These are phyloP conservation scores for Camellia lanceoleosa DNA, from an alignment of 148 eudicot species.

Conservation along the genomic window DNA sequence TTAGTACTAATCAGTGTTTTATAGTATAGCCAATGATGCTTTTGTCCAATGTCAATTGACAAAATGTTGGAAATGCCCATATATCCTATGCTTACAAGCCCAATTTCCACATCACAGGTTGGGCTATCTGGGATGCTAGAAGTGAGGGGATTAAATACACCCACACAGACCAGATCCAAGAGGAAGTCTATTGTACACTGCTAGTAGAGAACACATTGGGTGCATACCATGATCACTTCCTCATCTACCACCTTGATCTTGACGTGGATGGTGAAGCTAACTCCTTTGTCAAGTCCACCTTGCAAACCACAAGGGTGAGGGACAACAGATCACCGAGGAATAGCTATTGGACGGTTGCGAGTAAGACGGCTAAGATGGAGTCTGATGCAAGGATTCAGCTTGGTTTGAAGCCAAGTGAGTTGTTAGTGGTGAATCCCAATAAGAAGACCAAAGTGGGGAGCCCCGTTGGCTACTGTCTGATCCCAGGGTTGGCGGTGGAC, in stretches of 20 bases:
- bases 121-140: constrained; percentile 36
- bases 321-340: constrained; percentile 30
- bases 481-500: constrained; percentile 25
- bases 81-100: not conserved
- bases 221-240: constrained; percentile 48
- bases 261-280: constrained; percentile 46
- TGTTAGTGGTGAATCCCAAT: constrained; percentile 44
- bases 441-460: constrained; percentile 49
- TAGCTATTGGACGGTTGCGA: constrained; percentile 45
- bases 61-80: not conserved
- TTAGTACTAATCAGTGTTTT: too few relatives aligned
- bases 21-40: too few relatives aligned
- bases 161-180: constrained; percentile 46
- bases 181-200: constrained; percentile 49
- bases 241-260: constrained; percentile 46
- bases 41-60: too few relatives aligned
- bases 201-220: constrained; percentile 49
- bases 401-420: constrained; percentile 19
- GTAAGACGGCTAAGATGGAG: constrained; percentile 38
- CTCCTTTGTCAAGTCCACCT: constrained; percentile 38
- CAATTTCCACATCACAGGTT: not conserved
- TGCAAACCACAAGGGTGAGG: constrained; percentile 22
- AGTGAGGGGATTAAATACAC: constrained; percentile 43
- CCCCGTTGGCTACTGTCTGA: constrained; percentile 39
- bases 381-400: constrained; percentile 37